Percentiles rank a stretch among this genome's conserved stretches.
Conservation (phyloP, 768 basidiomycete genomes). For the Russula earlei region DNA sequence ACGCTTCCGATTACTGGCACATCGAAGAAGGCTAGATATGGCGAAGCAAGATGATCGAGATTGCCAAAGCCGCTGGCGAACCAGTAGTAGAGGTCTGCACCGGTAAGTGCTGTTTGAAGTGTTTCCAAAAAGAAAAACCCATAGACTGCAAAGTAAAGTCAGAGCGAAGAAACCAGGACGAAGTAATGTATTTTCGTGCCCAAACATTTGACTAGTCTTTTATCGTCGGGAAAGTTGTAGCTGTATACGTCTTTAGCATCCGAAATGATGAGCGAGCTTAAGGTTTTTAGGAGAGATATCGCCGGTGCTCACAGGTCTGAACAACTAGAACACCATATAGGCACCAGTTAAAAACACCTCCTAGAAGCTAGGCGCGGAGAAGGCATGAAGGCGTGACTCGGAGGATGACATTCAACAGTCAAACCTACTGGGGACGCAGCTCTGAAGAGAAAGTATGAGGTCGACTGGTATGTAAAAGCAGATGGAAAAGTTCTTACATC, state of each 20-base stretch:
- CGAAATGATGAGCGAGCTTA: not conserved
- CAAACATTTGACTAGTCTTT: not conserved
- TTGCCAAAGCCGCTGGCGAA: slow-evolving; percentile 27
- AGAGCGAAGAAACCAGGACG: not conserved
- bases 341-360: slow-evolving; percentile 21
- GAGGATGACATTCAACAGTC: not conserved
- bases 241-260: slow-evolving; percentile 3
- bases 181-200: not conserved
- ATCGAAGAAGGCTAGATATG: slow-evolving; percentile 22
- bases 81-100: slow-evolving; percentile 25
- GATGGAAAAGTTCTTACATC: not conserved
- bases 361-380: not conserved
- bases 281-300: no score
- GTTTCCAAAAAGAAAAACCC: slow-evolving; percentile 22
- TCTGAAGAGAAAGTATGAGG: not conserved
- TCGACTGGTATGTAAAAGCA: not conserved
- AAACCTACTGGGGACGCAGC: slow-evolving; percentile 3
- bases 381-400: not conserved
- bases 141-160: slow-evolving; percentile 19
- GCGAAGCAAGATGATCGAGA: slow-evolving; percentile 17
- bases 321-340: slow-evolving; percentile 25
- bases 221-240: slow-evolving; percentile 10
- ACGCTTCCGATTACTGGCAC: slow-evolving; percentile 24
- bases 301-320: slow-evolving; percentile 24
- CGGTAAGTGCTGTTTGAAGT: slow-evolving; percentile 22